Conservation (phyloP, 192 early-diverging fungal genomes). For the Backusella sp. region DNA sequence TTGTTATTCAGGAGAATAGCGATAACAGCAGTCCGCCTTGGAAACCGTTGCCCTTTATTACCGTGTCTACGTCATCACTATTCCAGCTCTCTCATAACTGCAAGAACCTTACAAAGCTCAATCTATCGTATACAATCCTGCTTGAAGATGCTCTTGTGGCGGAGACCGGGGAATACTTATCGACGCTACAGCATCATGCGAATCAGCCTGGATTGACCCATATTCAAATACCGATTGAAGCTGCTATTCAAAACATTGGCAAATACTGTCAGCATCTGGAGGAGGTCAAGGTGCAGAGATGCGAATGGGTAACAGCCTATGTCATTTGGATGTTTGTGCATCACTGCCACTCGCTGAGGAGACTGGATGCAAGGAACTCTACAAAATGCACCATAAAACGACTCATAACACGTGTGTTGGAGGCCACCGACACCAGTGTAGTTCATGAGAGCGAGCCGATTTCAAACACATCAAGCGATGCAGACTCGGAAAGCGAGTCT, state of each 20-base stretch:
- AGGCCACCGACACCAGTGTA: constrained; percentile 6
- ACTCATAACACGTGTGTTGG: constrained; percentile 21
- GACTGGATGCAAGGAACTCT: constrained; percentile 41
- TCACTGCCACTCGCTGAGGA: constrained; percentile 30
- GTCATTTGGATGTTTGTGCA: constrained; percentile 35
- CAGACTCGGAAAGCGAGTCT: neutral
- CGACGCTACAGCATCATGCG: constrained; percentile 40
- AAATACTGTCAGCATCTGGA: constrained; percentile 34
- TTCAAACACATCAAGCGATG: neutral
- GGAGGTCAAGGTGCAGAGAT: constrained; percentile 37
- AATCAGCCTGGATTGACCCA: constrained; percentile 44
- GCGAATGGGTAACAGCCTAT: constrained; percentile 43
- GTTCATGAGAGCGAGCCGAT: neutral
- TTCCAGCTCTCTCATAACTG: constrained; percentile 42
- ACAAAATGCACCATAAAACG: constrained; percentile 33
- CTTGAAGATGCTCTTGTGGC: constrained; percentile 36
- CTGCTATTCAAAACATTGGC: constrained; percentile 41
- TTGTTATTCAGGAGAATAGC: neutral
- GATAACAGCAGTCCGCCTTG: neutral
- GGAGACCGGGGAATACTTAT: constrained; percentile 50
- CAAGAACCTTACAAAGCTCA: constrained; percentile 32
- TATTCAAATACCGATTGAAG: constrained; percentile 31
- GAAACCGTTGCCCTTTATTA: constrained; percentile 28
- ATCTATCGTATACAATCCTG: constrained; percentile 35
- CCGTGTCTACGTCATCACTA: constrained; percentile 45